Conservation (phyloP, 202 grass and related monocot genomes). For the Eragrostis tef region DNA sequence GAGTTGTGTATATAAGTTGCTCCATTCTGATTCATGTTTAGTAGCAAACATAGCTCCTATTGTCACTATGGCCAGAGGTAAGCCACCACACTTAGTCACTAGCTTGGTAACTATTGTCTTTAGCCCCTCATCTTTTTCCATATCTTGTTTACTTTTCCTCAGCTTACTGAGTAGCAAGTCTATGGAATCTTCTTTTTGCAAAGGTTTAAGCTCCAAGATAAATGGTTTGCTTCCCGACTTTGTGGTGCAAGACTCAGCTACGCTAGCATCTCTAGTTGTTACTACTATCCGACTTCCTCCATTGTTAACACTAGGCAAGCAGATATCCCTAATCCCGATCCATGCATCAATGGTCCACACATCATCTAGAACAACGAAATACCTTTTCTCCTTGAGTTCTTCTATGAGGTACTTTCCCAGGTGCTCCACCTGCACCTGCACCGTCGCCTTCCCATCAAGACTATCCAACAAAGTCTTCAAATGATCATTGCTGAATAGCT, state of each 20-base stretch:
- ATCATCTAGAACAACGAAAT: neutral
- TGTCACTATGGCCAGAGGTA: neutral
- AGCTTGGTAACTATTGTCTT: neutral
- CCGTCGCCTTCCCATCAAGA: neutral
- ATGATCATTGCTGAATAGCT: neutral
- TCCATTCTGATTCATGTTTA: neutral
- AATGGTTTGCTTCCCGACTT: neutral
- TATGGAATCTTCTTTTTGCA: neutral
- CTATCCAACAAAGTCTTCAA: no score
- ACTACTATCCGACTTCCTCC: neutral
- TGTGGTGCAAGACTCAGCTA: neutral
- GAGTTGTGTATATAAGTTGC: neutral
- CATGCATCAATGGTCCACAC: neutral
- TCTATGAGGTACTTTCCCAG: neutral
- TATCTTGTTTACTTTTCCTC: neutral
- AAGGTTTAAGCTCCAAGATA: neutral
- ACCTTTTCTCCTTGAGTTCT: neutral
- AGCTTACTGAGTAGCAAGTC: neutral
- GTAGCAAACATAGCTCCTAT: neutral
- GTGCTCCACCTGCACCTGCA: neutral
- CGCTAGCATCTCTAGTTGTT: neutral
- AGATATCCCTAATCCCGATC: neutral
- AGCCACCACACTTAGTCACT: neutral
- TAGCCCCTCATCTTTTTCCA: neutral
- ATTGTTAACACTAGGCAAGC: neutral